Conservation (phyloP, 257 asterid genomes). For the Przewalskia tangutica region DNA sequence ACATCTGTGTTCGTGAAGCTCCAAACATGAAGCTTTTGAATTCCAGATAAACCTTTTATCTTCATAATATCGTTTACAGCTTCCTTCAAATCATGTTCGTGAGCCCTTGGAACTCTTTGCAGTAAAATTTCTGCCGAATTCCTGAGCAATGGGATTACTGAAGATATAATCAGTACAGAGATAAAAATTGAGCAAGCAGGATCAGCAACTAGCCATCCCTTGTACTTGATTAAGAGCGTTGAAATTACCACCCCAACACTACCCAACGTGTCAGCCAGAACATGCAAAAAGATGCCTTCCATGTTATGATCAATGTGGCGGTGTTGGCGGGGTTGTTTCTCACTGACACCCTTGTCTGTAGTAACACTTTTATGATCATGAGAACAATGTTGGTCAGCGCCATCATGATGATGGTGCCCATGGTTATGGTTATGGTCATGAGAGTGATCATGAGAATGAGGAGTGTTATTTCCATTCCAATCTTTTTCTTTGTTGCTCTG, state of each 20-base stretch:
- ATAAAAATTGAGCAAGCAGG: constrained; percentile 95
- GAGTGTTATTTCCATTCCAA: neutral
- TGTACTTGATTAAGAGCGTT: constrained; percentile 80
- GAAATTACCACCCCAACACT: constrained; percentile 91
- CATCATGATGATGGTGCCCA: constrained; percentile 10
- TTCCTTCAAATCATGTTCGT: constrained; percentile 51
- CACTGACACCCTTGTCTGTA: constrained; percentile 17
- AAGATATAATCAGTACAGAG: constrained; percentile 62
- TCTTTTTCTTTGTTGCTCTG: neutral
- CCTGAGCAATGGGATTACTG: constrained; percentile 86
- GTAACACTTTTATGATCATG: constrained; percentile 16
- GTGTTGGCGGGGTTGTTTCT: constrained; percentile 38
- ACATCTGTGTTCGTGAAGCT: constrained; percentile 73
- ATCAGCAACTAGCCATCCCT: constrained; percentile 93
- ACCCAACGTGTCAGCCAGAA: constrained; percentile 92
- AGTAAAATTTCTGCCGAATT: constrained; percentile 82
- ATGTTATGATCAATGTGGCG: constrained; percentile 95
- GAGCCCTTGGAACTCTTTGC: constrained; percentile 82
- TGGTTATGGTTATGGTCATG: neutral
- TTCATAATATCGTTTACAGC: constrained; percentile 47
- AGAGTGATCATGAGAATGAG: neutral
- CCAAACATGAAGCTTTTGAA: constrained; percentile 79
- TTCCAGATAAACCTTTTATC: constrained; percentile 53
- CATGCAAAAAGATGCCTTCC: constrained; percentile 98
- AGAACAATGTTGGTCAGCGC: neutral